Percentiles rank a stretch among this genome's conserved stretches.
Conservation (phyloP, 2,329 filamentous ascomycete genomes). For the Teratosphaeria viscida region DNA sequence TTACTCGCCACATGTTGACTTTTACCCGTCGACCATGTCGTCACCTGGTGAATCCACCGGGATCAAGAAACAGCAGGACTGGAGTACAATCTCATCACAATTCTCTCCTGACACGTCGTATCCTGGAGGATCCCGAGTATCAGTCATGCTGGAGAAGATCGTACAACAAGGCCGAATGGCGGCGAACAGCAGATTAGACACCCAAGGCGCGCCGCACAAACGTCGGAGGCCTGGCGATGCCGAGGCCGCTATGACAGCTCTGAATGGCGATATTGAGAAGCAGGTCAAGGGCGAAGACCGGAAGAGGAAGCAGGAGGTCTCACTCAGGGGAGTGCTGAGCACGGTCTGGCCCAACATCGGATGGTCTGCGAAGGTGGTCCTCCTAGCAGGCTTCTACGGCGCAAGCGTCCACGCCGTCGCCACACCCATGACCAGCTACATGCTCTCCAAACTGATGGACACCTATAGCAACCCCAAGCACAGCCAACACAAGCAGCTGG, state of each 20-base stretch:
- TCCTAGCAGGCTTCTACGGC: constrained; percentile 51
- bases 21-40: neutral
- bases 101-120: neutral
- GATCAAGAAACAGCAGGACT: neutral
- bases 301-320: constrained; percentile 1
- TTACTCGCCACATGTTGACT: neutral
- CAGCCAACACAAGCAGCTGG: constrained; percentile 42
- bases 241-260: neutral
- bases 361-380: constrained; percentile 38
- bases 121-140: neutral
- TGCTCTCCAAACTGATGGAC: constrained; percentile 61
- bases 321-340: constrained; percentile 10
- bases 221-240: neutral
- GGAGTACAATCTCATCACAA: neutral
- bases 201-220: neutral
- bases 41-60: neutral
- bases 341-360: constrained; percentile 62
- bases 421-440: constrained; percentile 65
- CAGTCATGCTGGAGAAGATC: neutral
- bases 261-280: neutral
- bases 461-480: constrained; percentile 53
- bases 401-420: constrained; percentile 55
- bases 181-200: neutral
- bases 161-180: neutral
- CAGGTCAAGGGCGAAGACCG: constrained; percentile 4